Evolutionary conservation across 2,329 filamentous ascomycete species (phyloP).

Genomic region (Thermoascus crustaceus): DNA sequence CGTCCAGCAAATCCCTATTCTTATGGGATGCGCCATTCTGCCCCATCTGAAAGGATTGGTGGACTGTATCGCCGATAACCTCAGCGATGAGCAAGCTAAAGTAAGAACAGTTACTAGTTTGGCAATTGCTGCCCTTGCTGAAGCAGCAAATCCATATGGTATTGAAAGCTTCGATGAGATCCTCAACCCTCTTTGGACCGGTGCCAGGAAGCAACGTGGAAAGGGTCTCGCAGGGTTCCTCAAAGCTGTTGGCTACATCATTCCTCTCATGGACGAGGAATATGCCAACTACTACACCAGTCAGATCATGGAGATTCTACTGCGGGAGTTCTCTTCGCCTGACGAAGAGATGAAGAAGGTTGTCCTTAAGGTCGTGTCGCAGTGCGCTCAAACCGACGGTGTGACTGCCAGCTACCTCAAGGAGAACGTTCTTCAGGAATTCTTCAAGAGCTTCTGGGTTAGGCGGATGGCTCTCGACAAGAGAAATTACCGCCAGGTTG

Average conservation of each 20-base stretch:
- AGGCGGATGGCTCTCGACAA: constrained; percentile 94
- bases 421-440: constrained; percentile 87
- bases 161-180: constrained; percentile 99
- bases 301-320: constrained; percentile 97
- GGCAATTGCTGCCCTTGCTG: constrained; percentile 87
- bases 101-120: constrained; percentile 93
- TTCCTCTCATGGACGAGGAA: constrained; percentile 98
- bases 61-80: constrained; percentile 89
- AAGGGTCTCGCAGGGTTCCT: constrained; percentile 93
- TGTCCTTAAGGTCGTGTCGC: constrained; percentile 91
- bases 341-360: constrained; percentile 99
- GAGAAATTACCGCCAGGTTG: constrained; percentile 94
- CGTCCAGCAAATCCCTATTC: constrained; percentile 94
- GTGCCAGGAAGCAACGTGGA: constrained; percentile 88
- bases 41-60: constrained; percentile 93
- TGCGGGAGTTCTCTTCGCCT: constrained; percentile 90
- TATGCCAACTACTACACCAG: constrained; percentile 98
- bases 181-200: constrained; percentile 93
- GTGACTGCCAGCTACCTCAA: constrained; percentile 93
- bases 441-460: constrained; percentile 99
- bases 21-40: constrained; percentile 95
- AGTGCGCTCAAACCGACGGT: constrained; percentile 88
- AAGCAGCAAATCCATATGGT: constrained; percentile 95
- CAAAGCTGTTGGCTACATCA: constrained; percentile 96
- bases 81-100: constrained; percentile 97